Percentiles rank a stretch among this genome's conserved stretches.
Conservation (phyloP, 805 yeast species). For the Candida bentonensis region DNA sequence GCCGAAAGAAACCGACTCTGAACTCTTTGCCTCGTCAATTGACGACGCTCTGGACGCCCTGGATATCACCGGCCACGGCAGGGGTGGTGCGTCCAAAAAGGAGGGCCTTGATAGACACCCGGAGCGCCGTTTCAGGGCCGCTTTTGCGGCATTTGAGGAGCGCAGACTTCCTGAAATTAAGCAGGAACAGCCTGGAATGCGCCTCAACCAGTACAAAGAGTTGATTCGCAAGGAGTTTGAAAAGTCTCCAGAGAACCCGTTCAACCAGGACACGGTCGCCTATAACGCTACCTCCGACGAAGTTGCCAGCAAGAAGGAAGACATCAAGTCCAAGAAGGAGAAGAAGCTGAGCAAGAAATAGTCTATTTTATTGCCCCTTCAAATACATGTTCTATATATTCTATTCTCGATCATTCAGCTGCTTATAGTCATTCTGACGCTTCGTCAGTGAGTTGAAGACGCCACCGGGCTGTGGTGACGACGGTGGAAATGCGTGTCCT, state of each 20-base stretch:
- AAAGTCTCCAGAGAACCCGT: slow-evolving; percentile 68
- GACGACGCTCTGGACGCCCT: slow-evolving; percentile 72
- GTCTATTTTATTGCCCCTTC: background rate
- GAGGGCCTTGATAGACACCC: slow-evolving; percentile 76
- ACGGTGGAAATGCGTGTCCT: background rate
- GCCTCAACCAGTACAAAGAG: slow-evolving; percentile 67
- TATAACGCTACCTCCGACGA: slow-evolving; percentile 51
- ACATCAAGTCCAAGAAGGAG: slow-evolving; percentile 38
- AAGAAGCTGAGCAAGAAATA: slow-evolving; percentile 12
- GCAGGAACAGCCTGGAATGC: slow-evolving; percentile 66
- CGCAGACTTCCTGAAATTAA: slow-evolving; percentile 56
- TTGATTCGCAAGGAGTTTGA: slow-evolving; percentile 66
- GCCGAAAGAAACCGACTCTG: slow-evolving; percentile 20
- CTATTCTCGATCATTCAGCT: background rate
- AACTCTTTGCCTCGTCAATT: slow-evolving; percentile 57
- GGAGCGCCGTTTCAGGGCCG: slow-evolving; percentile 78
- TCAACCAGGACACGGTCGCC: slow-evolving; percentile 57
- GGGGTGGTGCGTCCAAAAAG: slow-evolving; percentile 28
- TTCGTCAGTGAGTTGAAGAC: background rate
- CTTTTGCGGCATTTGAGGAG: slow-evolving; percentile 57
- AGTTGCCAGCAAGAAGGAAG: slow-evolving; percentile 30
- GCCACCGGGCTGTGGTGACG: background rate
- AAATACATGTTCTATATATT: background rate
- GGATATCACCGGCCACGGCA: slow-evolving; percentile 46
- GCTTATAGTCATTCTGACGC: background rate